Evolutionary conservation across 495 filamentous ascomycete species (phyloP), one percentile per base, ranked within the genome.

Genomic region (Aspergillus taichungensis): DNA sequence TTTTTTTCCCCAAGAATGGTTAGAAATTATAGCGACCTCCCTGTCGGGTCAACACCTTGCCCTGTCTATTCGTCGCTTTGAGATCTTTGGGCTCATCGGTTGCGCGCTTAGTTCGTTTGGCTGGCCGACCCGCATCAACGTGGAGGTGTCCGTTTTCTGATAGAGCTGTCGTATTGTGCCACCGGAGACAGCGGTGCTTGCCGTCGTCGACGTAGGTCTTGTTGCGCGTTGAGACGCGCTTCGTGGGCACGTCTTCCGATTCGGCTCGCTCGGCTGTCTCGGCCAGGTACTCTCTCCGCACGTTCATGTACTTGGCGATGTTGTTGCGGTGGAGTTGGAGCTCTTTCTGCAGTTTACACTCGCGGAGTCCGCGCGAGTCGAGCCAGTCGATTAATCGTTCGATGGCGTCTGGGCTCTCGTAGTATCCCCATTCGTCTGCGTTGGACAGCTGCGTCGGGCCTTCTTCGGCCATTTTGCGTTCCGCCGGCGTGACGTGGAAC

Each of bases 371-470:
- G 24, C 84, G 82, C 6, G 80, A 68, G 56, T 98, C 92, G 5
- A 98, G 73, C 92, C 92, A 98, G 27, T 74, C 76, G 41, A 96
- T 77, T 11, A 97, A 77, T 45, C 73, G 74, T 38, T 90, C 88
- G 6, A 98, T 62, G 14, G 80, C 68, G 13, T 82, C 76, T 0
- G 88, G 80, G 1, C 90, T 83, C 38, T 92, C 85, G 59, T 85
- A 87, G 68, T 85, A 98, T 10, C 85, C 92, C 87, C 91, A 97
- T 60, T 96, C 84, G 8, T 67, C 68, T 2, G 92, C 89, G 49
- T 75, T 82, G 30, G 77, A 79, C 1, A 96, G 76, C 53, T 81
- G 82, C 0, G 88, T 95, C 10, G 72, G 63, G 10, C 88, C 92
- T 62, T 97, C 91, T 61, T 98, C 92, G 28, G 73, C 59, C 64